Conservation (phyloP, 306 rosid genomes). For the Arachis stenosperma region DNA sequence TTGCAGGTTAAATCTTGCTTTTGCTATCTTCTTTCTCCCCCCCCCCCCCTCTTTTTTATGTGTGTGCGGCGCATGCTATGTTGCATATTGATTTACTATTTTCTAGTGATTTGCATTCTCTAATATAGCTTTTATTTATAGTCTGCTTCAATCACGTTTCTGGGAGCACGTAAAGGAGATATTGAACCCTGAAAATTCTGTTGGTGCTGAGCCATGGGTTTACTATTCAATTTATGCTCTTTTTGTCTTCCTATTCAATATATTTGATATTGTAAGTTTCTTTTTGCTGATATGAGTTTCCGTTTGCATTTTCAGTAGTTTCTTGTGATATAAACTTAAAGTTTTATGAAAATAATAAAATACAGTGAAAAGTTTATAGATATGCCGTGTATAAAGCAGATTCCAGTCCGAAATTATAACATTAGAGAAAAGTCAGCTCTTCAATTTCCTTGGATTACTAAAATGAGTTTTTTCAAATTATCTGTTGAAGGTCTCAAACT, state of each 20-base stretch:
- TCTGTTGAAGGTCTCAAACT: conserved; percentile 2
- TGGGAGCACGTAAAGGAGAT: conserved; percentile 90
- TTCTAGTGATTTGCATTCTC: conserved; percentile 32
- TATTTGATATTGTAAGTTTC: conserved; percentile 93
- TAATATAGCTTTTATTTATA: conserved; percentile 51
- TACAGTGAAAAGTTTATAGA: background rate
- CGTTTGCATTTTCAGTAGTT: conserved; percentile 19
- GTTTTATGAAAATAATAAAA: background rate
- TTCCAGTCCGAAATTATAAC: conserved; percentile 20
- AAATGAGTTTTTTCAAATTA: conserved; percentile 23
- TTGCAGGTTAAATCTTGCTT: conserved; percentile 22
- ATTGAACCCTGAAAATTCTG: conserved; percentile 84
- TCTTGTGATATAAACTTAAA: conserved; percentile 31
- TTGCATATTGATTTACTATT: conserved; percentile 14
- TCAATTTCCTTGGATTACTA: conserved; percentile 4
- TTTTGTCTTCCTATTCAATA: conserved; percentile 90
- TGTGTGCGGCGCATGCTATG: background rate
- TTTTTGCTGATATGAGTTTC: conserved; percentile 29
- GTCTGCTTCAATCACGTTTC: conserved; percentile 80
- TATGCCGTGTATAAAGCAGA: conserved; percentile 14
- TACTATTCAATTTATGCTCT: conserved; percentile 88
- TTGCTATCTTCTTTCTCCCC: background rate
- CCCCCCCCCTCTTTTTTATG: background rate
- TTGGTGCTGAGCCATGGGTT: conserved; percentile 97
- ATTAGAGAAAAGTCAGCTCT: conserved; percentile 15